Evolutionary conservation across 2,329 filamentous ascomycete species (phyloP), one percentile per base, ranked within the genome.

Genomic region (Neodidymelliopsis sp.): DNA sequence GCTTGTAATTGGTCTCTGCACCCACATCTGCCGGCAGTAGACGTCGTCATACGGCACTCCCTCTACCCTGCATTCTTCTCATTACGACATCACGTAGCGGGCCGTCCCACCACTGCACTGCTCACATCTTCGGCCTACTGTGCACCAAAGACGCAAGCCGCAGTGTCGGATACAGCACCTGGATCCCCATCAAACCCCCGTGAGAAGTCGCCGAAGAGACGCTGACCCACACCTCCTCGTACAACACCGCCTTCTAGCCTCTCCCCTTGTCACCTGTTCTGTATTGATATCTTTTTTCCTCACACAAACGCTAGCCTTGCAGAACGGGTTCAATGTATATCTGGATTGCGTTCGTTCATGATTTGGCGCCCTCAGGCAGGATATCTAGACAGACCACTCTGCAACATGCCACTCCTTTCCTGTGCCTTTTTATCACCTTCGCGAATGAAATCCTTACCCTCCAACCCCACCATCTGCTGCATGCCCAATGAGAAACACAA

Each of bases 401-500:
- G 56, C 63, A 62, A 64, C 53, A 45, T 44, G 46, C 48, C 49
- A 48, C 37, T 29, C 25, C 53, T 65, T 67, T 69, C 48, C 54
- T 56, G 50, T 63, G 49, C 61, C 60, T 69, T 70, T 69, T 57
- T 33, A 44, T 40, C 40, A 13, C 37, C 3, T 62, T 53, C 58
- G 53, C 56, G 63, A 56, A 47, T 43, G 59, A 63, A 34, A 56
- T 39, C 49, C 56, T 59, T 54, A 43, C 52, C 57, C 54, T 54
- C 56, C 65, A 56, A 59, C 47, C 56, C 51, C 57, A 50, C 49
- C 40, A 47, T 54, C 53, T 59, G 48, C 52, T 55, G 25, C 42
- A 52, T 52, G 37, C 50, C 56, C 51, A 44, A 49, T 37, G 25
- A 49, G 54, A 53, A 35, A 46, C 42, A 54, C 54, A 64, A 56